phyloP scores from a whole-genome alignment of 1,284 basidiomycete genomes.

The Ustilago sp. region DNA sequence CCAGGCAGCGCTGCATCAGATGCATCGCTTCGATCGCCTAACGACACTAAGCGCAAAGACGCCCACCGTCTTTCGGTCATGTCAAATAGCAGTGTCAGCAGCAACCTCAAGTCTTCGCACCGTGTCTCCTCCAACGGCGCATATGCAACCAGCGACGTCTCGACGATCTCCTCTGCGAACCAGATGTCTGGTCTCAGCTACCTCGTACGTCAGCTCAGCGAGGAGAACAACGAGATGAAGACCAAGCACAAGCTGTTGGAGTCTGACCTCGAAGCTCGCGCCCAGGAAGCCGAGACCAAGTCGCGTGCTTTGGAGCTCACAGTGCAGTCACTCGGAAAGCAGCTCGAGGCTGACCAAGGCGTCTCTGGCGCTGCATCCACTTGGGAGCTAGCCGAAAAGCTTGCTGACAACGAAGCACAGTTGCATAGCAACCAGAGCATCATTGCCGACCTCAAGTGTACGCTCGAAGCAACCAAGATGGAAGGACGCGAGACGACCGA shows the following conservation, averaged over 20 bases:
- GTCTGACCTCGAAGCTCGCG: constrained; percentile 75
- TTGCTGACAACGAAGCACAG: constrained; percentile 48
- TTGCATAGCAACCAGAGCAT: constrained; percentile 73
- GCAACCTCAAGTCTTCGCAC: constrained; percentile 48
- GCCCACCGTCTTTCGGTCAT: constrained; percentile 14
- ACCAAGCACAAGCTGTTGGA: constrained; percentile 80
- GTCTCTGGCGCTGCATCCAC: constrained; percentile 67
- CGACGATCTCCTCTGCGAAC: constrained; percentile 74
- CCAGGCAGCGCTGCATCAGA: not conserved
- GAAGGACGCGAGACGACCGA: constrained; percentile 56
- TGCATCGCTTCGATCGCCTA: constrained; percentile 7
- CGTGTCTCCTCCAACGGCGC: constrained; percentile 68
- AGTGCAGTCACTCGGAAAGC: constrained; percentile 76
- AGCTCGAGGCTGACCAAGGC: constrained; percentile 71
- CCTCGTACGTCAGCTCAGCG: constrained; percentile 86
- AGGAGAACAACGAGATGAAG: constrained; percentile 78
- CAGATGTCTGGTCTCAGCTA: constrained; percentile 76
- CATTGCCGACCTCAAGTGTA: constrained; percentile 57
- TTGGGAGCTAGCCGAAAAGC: constrained; percentile 54
- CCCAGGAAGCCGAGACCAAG: constrained; percentile 79
- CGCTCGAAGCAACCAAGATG: constrained; percentile 62
- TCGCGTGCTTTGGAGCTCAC: constrained; percentile 81
- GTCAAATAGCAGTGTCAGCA: constrained; percentile 29
- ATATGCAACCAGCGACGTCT: constrained; percentile 72
- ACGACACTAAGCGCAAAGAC: constrained; percentile 59